Evolutionary conservation across 2,329 filamentous ascomycete species (phyloP).

Genomic region (Fusarium sp.): DNA sequence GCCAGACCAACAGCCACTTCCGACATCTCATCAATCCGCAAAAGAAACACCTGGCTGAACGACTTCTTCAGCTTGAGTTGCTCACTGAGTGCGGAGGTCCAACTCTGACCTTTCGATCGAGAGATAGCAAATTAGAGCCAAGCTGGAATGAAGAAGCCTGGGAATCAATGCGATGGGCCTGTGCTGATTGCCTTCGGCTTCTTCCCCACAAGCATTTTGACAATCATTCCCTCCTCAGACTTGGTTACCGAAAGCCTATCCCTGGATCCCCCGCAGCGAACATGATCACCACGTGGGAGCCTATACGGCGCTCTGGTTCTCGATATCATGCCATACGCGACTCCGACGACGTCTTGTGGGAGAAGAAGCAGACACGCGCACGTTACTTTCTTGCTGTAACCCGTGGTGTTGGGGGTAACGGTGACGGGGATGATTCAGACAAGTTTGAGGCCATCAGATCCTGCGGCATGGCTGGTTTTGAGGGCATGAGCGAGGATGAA

Average conservation of each 20-base stretch:
- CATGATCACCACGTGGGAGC: slow-evolving; percentile 16
- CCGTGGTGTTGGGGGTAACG: neutral
- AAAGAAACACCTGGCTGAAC: slow-evolving; percentile 13
- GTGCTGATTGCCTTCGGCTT: slow-evolving; percentile 24
- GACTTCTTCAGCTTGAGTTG: slow-evolving; percentile 15
- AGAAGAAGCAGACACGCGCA: neutral
- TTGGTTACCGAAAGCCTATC: slow-evolving; percentile 20
- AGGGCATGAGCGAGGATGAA: neutral
- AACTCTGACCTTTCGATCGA: neutral
- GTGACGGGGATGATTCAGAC: neutral
- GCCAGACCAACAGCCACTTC: slow-evolving; percentile 21
- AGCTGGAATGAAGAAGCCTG: neutral
- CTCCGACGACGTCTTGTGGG: neutral
- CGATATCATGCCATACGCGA: neutral
- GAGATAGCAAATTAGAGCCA: neutral
- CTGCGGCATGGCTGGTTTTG: neutral
- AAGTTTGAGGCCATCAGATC: neutral
- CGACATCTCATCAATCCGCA: slow-evolving; percentile 12
- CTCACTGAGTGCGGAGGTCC: neutral
- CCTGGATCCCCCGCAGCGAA: neutral
- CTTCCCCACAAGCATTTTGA: slow-evolving; percentile 16
- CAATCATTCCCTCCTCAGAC: slow-evolving; percentile 9
- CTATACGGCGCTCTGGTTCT: neutral
- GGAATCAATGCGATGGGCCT: slow-evolving; percentile 26
- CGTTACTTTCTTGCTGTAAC: slow-evolving; percentile 9